phyloP scores from a whole-genome alignment of 306 rosid species.

The Cicer yamashitae region DNA sequence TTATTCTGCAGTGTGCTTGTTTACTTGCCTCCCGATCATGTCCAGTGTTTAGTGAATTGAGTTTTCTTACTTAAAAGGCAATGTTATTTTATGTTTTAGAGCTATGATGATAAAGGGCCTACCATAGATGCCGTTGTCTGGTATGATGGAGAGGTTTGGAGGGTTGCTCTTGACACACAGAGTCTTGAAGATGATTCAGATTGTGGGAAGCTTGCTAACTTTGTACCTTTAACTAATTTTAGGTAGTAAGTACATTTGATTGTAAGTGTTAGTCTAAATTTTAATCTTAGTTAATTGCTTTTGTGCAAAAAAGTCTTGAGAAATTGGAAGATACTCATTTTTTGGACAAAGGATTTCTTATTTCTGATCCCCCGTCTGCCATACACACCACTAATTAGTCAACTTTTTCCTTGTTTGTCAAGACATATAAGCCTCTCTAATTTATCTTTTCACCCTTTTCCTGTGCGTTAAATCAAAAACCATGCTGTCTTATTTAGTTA shows the following conservation, averaged over 20 bases:
- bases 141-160: constrained; percentile 97
- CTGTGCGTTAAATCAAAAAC: constrained; percentile 15
- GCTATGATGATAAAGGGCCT: constrained; percentile 92
- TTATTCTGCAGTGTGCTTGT: constrained; percentile 26
- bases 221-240: constrained; percentile 83
- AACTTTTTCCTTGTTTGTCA: constrained; percentile 21
- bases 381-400: constrained; percentile 21
- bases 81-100: constrained; percentile 57
- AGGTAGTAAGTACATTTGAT: constrained; percentile 78
- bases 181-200: constrained; percentile 78
- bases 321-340: constrained; percentile 31
- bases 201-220: constrained; percentile 81
- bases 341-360: constrained; percentile 28
- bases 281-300: constrained; percentile 33
- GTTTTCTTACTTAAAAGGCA: constrained; percentile 41
- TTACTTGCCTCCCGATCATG: constrained; percentile 29
- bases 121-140: constrained; percentile 93
- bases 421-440: constrained; percentile 18
- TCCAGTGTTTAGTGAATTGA: not conserved
- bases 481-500: constrained; percentile 17
- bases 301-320: not conserved
- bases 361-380: constrained; percentile 20
- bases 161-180: constrained; percentile 90
- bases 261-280: constrained; percentile 38
- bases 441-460: constrained; percentile 29